A percentile compares a stretch with the other conserved stretches of the same genome.
phyloP scores from a whole-genome alignment of 495 filamentous ascomycete genomes.

The Penicillium mononematosum region DNA sequence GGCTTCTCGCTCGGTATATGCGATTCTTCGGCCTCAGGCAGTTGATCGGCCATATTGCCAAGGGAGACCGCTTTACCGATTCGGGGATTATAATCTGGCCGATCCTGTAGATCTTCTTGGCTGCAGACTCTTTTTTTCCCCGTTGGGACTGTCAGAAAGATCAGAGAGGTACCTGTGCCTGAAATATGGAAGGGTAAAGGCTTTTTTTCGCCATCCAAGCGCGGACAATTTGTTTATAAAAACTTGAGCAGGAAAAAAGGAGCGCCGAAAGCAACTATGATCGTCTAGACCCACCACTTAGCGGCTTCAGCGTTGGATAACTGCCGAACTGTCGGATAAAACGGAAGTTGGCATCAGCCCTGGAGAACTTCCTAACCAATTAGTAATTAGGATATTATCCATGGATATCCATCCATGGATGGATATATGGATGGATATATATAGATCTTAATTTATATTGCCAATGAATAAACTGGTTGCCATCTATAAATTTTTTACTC shows the following conservation, averaged over 20 bases:
- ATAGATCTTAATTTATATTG: too few species aligned
- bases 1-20: constrained; percentile 16
- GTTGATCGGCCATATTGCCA: constrained; percentile 7
- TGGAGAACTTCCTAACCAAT: background rate
- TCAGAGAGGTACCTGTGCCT: background rate
- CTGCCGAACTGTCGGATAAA: background rate
- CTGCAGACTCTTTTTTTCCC: background rate
- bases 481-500: background rate
- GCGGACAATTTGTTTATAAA: constrained; percentile 1
- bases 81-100: background rate
- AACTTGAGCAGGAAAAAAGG: background rate
- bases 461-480: background rate
- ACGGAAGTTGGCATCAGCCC: background rate
- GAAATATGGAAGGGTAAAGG: background rate
- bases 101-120: constrained; percentile 10
- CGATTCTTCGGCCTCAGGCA: background rate
- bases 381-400: too few species aligned
- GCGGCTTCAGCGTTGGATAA: constrained; percentile 1
- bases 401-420: too few species aligned
- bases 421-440: too few species aligned
- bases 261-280: background rate
- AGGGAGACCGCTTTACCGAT: constrained; percentile 7
- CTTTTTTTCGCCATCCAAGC: background rate
- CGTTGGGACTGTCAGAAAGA: background rate
- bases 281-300: constrained; percentile 5